phyloP scores from a whole-genome alignment of 257 asterid species.

The Ilex aquifolium region DNA sequence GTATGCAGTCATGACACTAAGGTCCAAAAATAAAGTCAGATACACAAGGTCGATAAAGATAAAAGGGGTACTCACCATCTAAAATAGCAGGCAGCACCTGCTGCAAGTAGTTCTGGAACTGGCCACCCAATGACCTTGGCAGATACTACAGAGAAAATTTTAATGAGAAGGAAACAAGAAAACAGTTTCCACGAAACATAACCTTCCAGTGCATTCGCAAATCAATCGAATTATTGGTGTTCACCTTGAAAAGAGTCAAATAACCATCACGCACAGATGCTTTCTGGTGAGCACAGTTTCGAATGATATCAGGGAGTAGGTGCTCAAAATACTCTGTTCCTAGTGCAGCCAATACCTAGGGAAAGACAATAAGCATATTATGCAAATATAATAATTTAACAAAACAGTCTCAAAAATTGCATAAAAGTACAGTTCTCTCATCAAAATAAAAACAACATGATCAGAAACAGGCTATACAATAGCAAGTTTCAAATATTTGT shows the following conservation, averaged over 20 bases:
- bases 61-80: constrained; percentile 49
- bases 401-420: too few relatives aligned
- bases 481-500: too few relatives aligned
- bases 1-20: too few relatives aligned
- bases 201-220: too few relatives aligned
- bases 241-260: constrained; percentile 83
- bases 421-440: too few relatives aligned
- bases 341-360: constrained; percentile 91
- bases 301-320: constrained; percentile 82
- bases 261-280: constrained; percentile 97
- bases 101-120: constrained; percentile 96
- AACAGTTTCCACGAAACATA: too few relatives aligned
- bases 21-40: constrained; percentile 9
- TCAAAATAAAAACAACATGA: too few relatives aligned
- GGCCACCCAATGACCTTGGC: constrained; percentile 91
- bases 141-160: constrained; percentile 60
- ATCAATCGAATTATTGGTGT: constrained; percentile 2
- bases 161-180: constrained; percentile 7
- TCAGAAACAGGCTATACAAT: too few relatives aligned
- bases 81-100: constrained; percentile 93
- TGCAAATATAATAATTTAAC: too few relatives aligned
- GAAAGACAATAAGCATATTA: constrained; percentile 10
- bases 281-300: constrained; percentile 84
- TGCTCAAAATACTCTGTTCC: constrained; percentile 80
- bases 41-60: neutral